A percentile compares a stretch with the other conserved stretches of the same genome.
Evolutionary conservation across 2,329 filamentous ascomycete species (phyloP).

Genomic region (Arachnopeziza araneosa): DNA sequence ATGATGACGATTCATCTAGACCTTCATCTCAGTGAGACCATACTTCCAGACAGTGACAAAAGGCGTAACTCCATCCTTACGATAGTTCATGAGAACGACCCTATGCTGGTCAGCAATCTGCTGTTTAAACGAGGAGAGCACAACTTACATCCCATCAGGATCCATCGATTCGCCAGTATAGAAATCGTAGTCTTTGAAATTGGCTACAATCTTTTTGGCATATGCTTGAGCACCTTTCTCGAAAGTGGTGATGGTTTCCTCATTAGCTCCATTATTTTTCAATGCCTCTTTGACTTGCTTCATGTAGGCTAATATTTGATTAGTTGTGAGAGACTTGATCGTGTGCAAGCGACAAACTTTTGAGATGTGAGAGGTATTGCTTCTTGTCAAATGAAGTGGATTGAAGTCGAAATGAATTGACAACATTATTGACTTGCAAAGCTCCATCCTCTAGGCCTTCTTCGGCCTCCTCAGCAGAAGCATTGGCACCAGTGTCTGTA

Average conservation of each 20-base stretch:
- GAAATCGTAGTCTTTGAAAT: constrained; percentile 97
- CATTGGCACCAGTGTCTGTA: constrained; percentile 86
- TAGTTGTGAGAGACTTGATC: constrained; percentile 10
- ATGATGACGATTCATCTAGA: constrained; percentile 50
- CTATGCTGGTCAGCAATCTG: constrained; percentile 7
- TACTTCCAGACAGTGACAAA: constrained; percentile 94
- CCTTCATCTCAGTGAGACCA: constrained; percentile 83
- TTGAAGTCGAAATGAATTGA: constrained; percentile 86
- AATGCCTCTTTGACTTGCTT: constrained; percentile 75
- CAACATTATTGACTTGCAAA: constrained; percentile 84
- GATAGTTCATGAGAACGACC: constrained; percentile 91
- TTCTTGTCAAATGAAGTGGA: constrained; percentile 83
- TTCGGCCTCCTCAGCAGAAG: constrained; percentile 85
- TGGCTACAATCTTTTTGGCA: constrained; percentile 72
- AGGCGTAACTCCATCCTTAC: constrained; percentile 89
- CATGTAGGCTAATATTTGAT: constrained; percentile 62
- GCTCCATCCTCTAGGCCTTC: constrained; percentile 66
- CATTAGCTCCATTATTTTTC: constrained; percentile 54
- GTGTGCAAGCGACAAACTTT: constrained; percentile 51
- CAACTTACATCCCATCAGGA: constrained; percentile 82
- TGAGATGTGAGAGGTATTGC: constrained; percentile 74
- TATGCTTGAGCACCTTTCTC: constrained; percentile 68
- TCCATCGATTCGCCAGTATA: constrained; percentile 90
- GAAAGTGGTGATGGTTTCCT: constrained; percentile 69
- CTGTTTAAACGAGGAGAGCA: constrained; percentile 4